Evolutionary conservation across 441 rosid genomes (phyloP), one percentile per base, ranked within the genome.

Genomic region (Theobroma grandiflorum): DNA sequence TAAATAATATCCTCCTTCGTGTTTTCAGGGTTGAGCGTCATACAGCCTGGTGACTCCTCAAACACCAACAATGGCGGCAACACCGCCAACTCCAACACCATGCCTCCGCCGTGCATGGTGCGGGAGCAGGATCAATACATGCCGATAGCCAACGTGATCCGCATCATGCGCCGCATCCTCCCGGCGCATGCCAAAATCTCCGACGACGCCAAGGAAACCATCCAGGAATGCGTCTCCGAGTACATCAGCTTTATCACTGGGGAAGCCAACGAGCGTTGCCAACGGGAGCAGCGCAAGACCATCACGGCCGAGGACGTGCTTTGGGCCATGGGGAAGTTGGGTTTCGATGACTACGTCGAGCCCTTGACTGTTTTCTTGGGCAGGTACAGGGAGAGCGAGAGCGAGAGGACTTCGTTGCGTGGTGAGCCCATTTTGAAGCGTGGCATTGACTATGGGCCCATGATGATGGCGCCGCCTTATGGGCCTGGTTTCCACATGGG

Each of bases 181-280:
- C 97, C 97, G 0, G 11, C 90, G 0, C 92, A 90, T 18, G 95
- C 95, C 82, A 95, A 96, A 75, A 94, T 96, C 86, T 94, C 98
- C 8, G 98, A 94, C 33, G 97, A 94, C 0, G 97, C 97, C 12
- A 94, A 94, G 80, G 98, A 93, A 82, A 93, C 95, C 7, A 86
- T 96, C 87, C 98, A 94, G 83, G 99, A 94, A 84, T 94, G 98
- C 11, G 95, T 93, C n/a, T 92, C 99, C 0, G 97, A 92, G 93
- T 94, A 79, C 91, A 94, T 96, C 64, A 91, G 97, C 84, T 96
- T 96, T 89, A 83, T 94, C 81, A 94, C 99, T 0, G 92, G 97
- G 2, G 98, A 96, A 49, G 98, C 99, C 76, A 96, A 93, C 2
- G 95, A 93, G 42, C 93, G 94, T 12, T 96, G 98, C 89, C 98